Conservation (phyloP, 2,329 filamentous ascomycete species). For the Colletotrichum sp. region DNA sequence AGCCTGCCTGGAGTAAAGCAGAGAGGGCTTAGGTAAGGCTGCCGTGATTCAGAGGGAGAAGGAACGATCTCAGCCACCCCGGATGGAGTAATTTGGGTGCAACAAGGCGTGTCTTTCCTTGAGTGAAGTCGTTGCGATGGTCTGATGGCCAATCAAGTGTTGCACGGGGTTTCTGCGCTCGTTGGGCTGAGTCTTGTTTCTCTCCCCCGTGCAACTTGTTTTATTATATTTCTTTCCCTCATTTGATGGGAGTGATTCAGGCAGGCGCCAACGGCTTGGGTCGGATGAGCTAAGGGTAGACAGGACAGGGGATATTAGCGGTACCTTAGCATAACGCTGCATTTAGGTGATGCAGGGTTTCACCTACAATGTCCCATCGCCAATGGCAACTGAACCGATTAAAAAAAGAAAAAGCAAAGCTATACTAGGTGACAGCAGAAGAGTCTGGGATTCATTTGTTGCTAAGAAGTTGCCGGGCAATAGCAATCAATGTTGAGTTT, state of each 20-base stretch:
- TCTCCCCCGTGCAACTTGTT: neutral
- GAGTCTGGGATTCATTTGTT: neutral
- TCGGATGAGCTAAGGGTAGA: neutral
- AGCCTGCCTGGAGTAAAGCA: neutral
- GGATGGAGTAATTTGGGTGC: neutral
- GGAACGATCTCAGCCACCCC: neutral
- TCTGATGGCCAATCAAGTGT: neutral
- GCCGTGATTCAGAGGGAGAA: neutral
- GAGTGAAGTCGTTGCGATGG: neutral
- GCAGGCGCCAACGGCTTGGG: slow-evolving; percentile 9
- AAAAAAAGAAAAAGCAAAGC: neutral
- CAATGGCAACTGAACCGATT: neutral
- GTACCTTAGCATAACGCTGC: neutral
- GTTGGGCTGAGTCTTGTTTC: neutral
- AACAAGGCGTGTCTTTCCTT: neutral
- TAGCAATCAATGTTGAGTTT: neutral
- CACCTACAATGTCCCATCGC: neutral
- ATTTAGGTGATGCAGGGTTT: neutral
- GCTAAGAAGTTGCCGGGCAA: neutral
- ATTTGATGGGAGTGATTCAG: neutral
- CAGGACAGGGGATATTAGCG: neutral
- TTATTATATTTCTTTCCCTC: neutral
- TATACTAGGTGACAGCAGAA: neutral
- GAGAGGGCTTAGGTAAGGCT: neutral
- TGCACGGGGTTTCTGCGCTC: neutral